Percentiles rank a stretch among this genome's conserved stretches.
Conservation (phyloP, 2,329 filamentous ascomycete genomes). For the Phaeoacremonium minimum region DNA sequence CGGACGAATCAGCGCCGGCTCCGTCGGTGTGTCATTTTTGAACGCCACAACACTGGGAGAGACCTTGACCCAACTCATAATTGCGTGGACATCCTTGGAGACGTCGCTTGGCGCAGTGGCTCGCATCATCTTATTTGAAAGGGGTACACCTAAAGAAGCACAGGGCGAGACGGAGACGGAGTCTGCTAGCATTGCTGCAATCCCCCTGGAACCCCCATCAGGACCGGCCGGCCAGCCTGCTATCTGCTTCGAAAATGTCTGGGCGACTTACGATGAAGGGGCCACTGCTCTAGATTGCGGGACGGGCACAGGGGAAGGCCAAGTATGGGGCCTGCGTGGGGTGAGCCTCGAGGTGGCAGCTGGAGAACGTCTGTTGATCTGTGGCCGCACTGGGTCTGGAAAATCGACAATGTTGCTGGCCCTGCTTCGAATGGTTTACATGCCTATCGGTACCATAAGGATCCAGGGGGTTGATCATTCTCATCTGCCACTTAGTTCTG, state of each 20-base stretch:
- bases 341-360: slow-evolving; percentile 31
- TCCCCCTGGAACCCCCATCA: background rate
- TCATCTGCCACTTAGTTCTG: slow-evolving; percentile 51
- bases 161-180: background rate
- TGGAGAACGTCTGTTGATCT: slow-evolving; percentile 27
- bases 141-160: background rate
- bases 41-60: slow-evolving; percentile 21
- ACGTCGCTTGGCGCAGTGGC: slow-evolving; percentile 20
- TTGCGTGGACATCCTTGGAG: slow-evolving; percentile 18
- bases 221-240: slow-evolving; percentile 1
- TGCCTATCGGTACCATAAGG: slow-evolving; percentile 49
- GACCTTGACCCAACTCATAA: slow-evolving; percentile 16
- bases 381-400: slow-evolving; percentile 1
- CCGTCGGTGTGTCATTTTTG: slow-evolving; percentile 30
- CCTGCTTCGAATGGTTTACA: slow-evolving; percentile 30
- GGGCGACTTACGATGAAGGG: slow-evolving; percentile 9
- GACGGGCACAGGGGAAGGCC: too few relatives aligned
- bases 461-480: slow-evolving; percentile 59
- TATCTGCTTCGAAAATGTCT: slow-evolving; percentile 12
- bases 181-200: too few relatives aligned
- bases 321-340: slow-evolving; percentile 12
- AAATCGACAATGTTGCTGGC: slow-evolving; percentile 3
- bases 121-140: slow-evolving; percentile 14
- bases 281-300: too few relatives aligned
- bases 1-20: slow-evolving; percentile 23